Conservation (phyloP, 495 filamentous ascomycete genomes). For the Pyronema omphalodes region DNA sequence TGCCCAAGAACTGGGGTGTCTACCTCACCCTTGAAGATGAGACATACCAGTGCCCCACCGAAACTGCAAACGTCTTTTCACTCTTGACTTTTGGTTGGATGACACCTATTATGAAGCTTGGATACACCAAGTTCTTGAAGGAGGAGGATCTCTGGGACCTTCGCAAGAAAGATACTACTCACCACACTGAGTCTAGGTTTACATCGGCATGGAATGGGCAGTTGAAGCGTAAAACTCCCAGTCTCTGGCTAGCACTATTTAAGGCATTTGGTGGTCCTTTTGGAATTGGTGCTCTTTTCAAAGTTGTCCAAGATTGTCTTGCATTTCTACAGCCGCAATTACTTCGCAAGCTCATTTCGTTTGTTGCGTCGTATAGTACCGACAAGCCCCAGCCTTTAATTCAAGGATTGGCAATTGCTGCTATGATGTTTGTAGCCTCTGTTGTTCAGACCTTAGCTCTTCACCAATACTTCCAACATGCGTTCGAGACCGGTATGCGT, state of each 20-base stretch:
- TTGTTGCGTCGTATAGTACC: conserved; percentile 61
- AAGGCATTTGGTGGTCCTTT: conserved; percentile 72
- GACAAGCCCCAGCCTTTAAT: conserved; percentile 51
- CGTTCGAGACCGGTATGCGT: conserved; percentile 90
- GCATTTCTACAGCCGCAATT: conserved; percentile 87
- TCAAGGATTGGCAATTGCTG: conserved; percentile 69
- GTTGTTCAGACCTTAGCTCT: conserved; percentile 60
- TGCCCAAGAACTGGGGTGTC: conserved; percentile 66
- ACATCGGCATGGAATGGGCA: conserved; percentile 61
- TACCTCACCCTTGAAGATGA: conserved; percentile 70
- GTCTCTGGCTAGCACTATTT: conserved; percentile 83
- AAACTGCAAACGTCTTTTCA: conserved; percentile 90
- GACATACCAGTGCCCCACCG: conserved; percentile 60
- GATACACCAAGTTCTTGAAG: conserved; percentile 78
- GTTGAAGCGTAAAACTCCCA: conserved; percentile 54
- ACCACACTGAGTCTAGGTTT: conserved; percentile 44
- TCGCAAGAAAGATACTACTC: conserved; percentile 59
- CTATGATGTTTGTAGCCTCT: conserved; percentile 83
- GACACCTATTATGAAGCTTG: conserved; percentile 93
- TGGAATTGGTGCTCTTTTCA: conserved; percentile 59
- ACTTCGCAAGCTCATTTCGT: conserved; percentile 64
- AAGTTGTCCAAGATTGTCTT: conserved; percentile 62
- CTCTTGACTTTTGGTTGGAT: conserved; percentile 95
- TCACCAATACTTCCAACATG: conserved; percentile 91
- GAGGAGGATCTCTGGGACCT: conserved; percentile 97